phyloP scores from a whole-genome alignment of 1,139 yeast species.

The Saccharomyces hybrid region DNA sequence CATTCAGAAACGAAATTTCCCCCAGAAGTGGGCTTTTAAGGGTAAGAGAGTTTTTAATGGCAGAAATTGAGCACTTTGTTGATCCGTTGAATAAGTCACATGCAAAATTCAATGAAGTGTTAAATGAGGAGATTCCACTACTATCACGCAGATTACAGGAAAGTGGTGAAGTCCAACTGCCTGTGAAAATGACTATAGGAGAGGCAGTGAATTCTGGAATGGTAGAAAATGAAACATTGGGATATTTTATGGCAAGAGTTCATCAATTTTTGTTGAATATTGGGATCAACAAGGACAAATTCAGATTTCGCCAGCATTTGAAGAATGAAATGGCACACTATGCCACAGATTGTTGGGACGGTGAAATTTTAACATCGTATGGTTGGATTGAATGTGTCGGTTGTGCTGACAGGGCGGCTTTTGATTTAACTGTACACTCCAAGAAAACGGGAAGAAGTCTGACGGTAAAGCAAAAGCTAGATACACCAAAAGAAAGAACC shows the following conservation, averaged over 20 bases:
- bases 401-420: conserved; percentile 98
- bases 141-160: conserved; percentile 83
- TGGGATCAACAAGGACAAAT: conserved; percentile 76
- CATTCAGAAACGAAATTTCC: conserved; percentile 97
- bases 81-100: conserved; percentile 87
- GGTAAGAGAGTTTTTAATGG: conserved; percentile 98
- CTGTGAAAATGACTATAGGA: conserved; percentile 58
- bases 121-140: conserved; percentile 64
- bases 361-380: conserved; percentile 88
- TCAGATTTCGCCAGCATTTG: conserved; percentile 98
- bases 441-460: conserved; percentile 92
- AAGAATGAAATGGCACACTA: conserved; percentile 99
- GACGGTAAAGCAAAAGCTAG: conserved; percentile 84
- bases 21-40: conserved; percentile 97
- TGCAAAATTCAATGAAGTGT: conserved; percentile 67
- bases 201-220: conserved; percentile 82
- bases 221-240: conserved; percentile 95
- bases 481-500: conserved; percentile 77
- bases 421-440: conserved; percentile 90
- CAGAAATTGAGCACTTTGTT: conserved; percentile 97
- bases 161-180: conserved; percentile 66
- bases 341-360: conserved; percentile 99
- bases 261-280: conserved; percentile 74
- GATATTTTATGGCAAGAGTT: conserved; percentile 93
- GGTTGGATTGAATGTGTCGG: conserved; percentile 99